Percentiles rank a stretch among this genome's conserved stretches.
These are phyloP conservation scores for Hypoxylon intermedium DNA, from an alignment of 495 filamentous ascomycete genomes.

Conservation along the genomic window DNA sequence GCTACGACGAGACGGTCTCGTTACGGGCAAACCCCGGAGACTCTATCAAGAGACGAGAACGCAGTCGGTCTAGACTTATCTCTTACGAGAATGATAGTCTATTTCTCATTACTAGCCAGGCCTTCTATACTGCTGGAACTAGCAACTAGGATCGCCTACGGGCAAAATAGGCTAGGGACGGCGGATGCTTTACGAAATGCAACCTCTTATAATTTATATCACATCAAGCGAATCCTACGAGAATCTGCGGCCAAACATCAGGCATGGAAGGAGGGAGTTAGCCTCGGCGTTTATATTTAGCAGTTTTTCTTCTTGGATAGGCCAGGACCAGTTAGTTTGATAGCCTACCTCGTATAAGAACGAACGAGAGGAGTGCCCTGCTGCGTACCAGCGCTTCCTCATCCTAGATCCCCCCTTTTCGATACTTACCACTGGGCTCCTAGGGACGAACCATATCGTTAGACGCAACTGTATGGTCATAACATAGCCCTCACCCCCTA, in stretches of 20 bases:
- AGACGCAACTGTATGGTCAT: conserved; percentile 1
- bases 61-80: not conserved
- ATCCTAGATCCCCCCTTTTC: conserved; percentile 1
- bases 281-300: not conserved
- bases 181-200: not conserved
- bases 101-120: not conserved
- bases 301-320: not conserved
- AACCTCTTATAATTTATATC: not conserved
- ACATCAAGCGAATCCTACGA: not conserved
- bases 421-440: not conserved
- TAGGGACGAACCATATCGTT: conserved; percentile 1
- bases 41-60: not conserved
- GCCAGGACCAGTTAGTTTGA: conserved; percentile 2
- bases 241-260: not conserved
- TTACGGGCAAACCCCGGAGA: not conserved
- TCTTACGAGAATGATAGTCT: not conserved
- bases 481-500: not conserved
- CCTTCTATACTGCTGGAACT: not conserved
- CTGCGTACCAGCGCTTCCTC: conserved; percentile 1
- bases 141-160: not conserved
- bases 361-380: not conserved
- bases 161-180: not conserved
- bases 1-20: not conserved
- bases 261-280: not conserved
- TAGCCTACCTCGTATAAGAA: not conserved